Conservation (phyloP, 768 basidiomycete species). For the Hypholoma sublateritium region DNA sequence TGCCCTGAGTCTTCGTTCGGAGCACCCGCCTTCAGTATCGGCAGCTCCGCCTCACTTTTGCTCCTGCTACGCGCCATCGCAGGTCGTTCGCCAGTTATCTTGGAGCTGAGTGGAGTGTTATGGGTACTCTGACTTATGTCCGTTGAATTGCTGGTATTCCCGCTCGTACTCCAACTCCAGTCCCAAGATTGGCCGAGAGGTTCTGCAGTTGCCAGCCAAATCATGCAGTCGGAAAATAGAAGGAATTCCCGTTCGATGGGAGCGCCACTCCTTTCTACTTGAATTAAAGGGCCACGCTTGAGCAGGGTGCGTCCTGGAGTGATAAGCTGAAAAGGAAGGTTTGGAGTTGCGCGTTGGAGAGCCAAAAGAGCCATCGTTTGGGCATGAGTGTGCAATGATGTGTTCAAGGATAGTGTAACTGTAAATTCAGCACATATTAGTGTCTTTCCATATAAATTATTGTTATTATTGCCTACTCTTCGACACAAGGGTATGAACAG, state of each 20-base stretch:
- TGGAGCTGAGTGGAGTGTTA: conserved; percentile 12
- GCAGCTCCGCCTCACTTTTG: conserved; percentile 61
- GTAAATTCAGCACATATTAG: neutral
- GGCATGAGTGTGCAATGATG: conserved; percentile 75
- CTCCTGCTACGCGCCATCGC: conserved; percentile 46
- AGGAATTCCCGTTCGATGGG: conserved; percentile 69
- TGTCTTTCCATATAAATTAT: neutral
- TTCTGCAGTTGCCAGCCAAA: conserved; percentile 70
- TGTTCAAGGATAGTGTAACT: conserved; percentile 81
- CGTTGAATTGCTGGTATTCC: conserved; percentile 22
- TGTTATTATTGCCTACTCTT: conserved; percentile 54
- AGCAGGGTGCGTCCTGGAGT: conserved; percentile 79
- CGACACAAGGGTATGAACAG: conserved; percentile 65
- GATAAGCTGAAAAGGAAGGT: conserved; percentile 78
- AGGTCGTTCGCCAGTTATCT: conserved; percentile 20
- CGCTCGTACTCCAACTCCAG: conserved; percentile 35
- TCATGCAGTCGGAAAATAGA: conserved; percentile 77
- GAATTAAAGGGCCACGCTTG: conserved; percentile 62
- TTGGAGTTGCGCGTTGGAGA: conserved; percentile 74
- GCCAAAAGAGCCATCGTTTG: conserved; percentile 75
- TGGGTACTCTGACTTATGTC: conserved; percentile 15
- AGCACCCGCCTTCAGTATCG: conserved; percentile 15
- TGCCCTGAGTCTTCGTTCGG: neutral
- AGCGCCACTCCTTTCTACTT: conserved; percentile 50
- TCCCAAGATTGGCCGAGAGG: conserved; percentile 23